Evolutionary conservation across 2,329 filamentous ascomycete species (phyloP), one percentile per base, ranked within the genome.

Genomic region (Ceratocystis albifundus): DNA sequence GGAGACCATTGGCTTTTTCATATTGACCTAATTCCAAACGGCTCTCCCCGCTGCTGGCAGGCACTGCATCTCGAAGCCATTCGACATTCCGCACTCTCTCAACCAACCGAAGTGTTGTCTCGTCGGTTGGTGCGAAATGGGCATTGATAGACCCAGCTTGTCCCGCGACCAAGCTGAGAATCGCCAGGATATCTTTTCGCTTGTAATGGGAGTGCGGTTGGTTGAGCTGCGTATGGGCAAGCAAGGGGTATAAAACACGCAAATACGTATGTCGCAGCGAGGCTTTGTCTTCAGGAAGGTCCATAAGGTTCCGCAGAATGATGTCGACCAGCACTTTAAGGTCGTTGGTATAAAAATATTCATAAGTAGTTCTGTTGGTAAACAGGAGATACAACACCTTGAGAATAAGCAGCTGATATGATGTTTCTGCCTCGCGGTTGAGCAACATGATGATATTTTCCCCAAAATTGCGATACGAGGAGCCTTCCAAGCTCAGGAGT

Each of bases 281-380:
- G 69, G 81, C 79, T 69, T 84, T 85, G 73, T 96, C 93, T 72
- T 93, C 88, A 0, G 95, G 94, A 7, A 99, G 80, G 74, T 99
- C 94, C 72, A 97, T 85, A n/a, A 99, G 80, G 72, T 99, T 99
- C 55, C 94, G 89, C 68, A 99, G 90, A 67, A 99, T 91, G 70
- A 99, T 94, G 73, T 99, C 94, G 61, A 97, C 82, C 17, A 99
- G 83, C 3, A 99, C 94, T 67, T 90, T 89, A 36, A 99, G 80
- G 73, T 99, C 94, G 74, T 99, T 99, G 32, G 91, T 96, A 76
- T 97, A 99, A 74, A 99, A 99, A 76, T 97, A 99, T 76, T 99
- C 94, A 74, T 94, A 90, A 0, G 94, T 99, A 17, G 88, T 84
- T 66, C 85, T 85, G 8, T 90, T 97, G 3, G 92, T 96, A 76